Evolutionary conservation across 164 flowering plant genomes (phyloP), one percentile per base, ranked within the genome.

Genomic region (Vitis rupestris): DNA sequence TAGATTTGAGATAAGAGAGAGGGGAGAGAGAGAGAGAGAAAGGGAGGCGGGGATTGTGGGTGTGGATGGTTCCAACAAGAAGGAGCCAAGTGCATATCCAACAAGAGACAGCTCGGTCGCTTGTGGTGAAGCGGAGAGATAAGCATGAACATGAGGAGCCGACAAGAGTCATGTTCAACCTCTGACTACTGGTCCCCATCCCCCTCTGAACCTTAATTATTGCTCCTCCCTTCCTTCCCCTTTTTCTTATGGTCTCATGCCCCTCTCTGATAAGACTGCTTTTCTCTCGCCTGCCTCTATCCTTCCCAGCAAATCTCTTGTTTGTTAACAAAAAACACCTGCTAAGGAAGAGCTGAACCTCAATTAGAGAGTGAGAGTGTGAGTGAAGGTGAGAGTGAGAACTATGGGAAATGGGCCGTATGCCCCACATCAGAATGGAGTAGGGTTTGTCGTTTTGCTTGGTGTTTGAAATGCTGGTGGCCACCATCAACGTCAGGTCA

Each of bases 31-130:
- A 58, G 67, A 59, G 47, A 52, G 62, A 63, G 50, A 69, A 59
- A 57, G 50, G 49, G 67, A 31, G 63, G 37, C 62, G n/a, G 30
- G 13, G 66, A 70, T 12, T 9, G 8, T 52, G 60, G 73, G 75
- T 63, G 70, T 70, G 75, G 11, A 68, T 55, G 72, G 73, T 61
- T 15, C 77, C 74, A 71, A 65, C 78, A 76, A 67, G 44, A 37
- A 37, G 44, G 44, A 37, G 81, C 52, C 74, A 72, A 61, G 71
- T 75, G 62, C 68, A 75, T 51, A 75, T 75, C 75, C 72, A 78
- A 78, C 80, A 80, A 79, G 82, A 74, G 84, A 81, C 83, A 83
- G 80, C 17, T 79, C 70, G 84, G 84, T 83, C 81, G 84, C 82
- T 73, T 83, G 73, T 59, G 79, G 68, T 71, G 84, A 76, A 74